Conservation (phyloP, 192 early-diverging fungal species). For the Backusella australiensis region DNA sequence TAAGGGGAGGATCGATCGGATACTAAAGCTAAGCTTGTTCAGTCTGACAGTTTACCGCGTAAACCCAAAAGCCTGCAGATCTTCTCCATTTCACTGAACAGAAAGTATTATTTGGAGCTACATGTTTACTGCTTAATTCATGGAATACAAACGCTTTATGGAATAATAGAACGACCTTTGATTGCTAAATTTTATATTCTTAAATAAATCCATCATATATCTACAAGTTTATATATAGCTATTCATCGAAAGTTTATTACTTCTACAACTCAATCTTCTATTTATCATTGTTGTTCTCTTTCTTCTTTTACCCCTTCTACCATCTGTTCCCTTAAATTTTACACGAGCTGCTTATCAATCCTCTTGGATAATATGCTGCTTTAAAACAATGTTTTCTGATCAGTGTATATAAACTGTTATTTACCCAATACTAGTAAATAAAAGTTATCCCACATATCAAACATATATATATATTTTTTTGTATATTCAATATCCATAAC, state of each 20-base stretch:
- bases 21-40: neutral
- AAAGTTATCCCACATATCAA: neutral
- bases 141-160: neutral
- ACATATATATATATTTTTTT: neutral
- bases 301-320: neutral
- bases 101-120: neutral
- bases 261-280: neutral
- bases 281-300: neutral
- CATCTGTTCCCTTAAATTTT: neutral
- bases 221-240: neutral
- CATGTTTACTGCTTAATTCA: neutral
- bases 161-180: neutral
- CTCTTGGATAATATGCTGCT: neutral
- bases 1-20: conserved; percentile 1
- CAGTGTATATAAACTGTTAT: neutral
- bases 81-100: neutral
- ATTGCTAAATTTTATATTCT: neutral
- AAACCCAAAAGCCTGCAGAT: neutral
- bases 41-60: conserved; percentile 4
- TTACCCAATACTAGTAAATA: neutral
- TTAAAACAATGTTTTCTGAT: neutral
- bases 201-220: neutral
- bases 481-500: neutral
- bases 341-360: neutral
- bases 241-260: neutral